These are phyloP conservation scores for Baudoinia panamericana DNA, from an alignment of 495 filamentous ascomycete species.

Conservation along the genomic window DNA sequence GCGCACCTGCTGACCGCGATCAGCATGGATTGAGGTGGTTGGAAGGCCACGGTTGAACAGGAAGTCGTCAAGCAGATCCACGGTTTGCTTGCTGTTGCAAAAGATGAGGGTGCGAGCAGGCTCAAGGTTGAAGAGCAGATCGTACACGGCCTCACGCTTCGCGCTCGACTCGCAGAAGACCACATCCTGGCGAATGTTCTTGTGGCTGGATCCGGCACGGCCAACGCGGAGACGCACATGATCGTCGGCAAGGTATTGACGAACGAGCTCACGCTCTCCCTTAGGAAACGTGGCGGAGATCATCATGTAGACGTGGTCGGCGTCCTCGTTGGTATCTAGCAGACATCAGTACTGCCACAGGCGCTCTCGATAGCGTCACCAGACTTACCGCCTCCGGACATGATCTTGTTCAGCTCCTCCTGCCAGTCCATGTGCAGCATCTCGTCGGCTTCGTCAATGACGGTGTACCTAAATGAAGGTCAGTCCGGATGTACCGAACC, in stretches of 20 bases:
- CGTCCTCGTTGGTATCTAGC: conserved; percentile 55
- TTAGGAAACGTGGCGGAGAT: conserved; percentile 91
- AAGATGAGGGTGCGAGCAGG: conserved; percentile 83
- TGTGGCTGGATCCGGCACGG: conserved; percentile 59
- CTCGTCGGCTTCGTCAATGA: conserved; percentile 94
- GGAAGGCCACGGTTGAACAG: conserved; percentile 69
- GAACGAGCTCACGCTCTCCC: conserved; percentile 58
- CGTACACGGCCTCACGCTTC: conserved; percentile 60
- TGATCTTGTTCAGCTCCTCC: conserved; percentile 51
- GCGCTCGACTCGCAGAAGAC: conserved; percentile 43
- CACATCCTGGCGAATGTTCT: conserved; percentile 65
- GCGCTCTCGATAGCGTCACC: neutral
- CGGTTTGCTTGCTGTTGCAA: conserved; percentile 62
- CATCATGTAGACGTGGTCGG: conserved; percentile 73
- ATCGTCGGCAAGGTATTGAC: conserved; percentile 53
- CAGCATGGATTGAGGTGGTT: conserved; percentile 70
- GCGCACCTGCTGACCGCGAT: conserved; percentile 80
- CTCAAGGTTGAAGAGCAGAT: conserved; percentile 52
- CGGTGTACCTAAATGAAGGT: conserved; percentile 45
- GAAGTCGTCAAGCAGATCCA: conserved; percentile 75
- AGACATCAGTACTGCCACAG: conserved; percentile 15
- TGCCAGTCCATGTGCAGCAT: conserved; percentile 69
- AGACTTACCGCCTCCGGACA: conserved; percentile 61
- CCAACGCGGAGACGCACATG: conserved; percentile 73
- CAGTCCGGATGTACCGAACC: too few relatives aligned